Evolutionary conservation across 2,329 filamentous ascomycete genomes (phyloP), one percentile per base, ranked within the genome.

Genomic region (Colletotrichum theobromicola): DNA sequence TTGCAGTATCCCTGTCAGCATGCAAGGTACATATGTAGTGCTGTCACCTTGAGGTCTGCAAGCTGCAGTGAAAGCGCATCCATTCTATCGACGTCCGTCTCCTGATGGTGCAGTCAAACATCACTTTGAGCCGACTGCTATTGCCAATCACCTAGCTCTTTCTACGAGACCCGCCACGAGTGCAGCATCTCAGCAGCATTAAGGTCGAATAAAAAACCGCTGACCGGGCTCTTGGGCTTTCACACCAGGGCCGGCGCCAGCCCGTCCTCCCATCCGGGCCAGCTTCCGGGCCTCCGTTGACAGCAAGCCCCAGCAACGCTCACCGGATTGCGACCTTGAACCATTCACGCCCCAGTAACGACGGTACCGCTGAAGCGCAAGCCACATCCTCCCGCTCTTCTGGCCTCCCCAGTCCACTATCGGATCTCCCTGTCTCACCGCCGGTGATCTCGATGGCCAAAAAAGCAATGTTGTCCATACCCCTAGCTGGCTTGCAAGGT

Each of bases 401-500:
- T n/a, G 32, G 32, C 32, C 68, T 66, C 30, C 37, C 67, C 37
- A 60, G 30, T 61, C 67, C 62, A 50, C 26, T 16, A 53, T 58
- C 55, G 57, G n/a, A 66, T 72, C 24, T 71, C 24, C 37, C 28
- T 67, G 72, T 72, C 72, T 75, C 72, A 72, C 72, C 72, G 68
- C 72, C 61, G 9, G 28, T 62, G 55, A 67, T 67, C 62, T 60
- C 55, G 28, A 18, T 72, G 72, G 42, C 37, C 62, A 24, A 69
- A 67, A 67, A 67, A 72, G 68, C 68, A 72, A 72, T 72, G 30
- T 32, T 62, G 18, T 46, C 21, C n/a, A n/a, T 32, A 55, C 46
- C 72, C 72, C 72, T 71, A 46, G 72, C 72, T 58, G 55, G 68
- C 55, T 58, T 67, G 68, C 72, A 75, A 67, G 72, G 72, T 68